Conservation (phyloP, 805 yeast genomes). For the Candida maesae region DNA sequence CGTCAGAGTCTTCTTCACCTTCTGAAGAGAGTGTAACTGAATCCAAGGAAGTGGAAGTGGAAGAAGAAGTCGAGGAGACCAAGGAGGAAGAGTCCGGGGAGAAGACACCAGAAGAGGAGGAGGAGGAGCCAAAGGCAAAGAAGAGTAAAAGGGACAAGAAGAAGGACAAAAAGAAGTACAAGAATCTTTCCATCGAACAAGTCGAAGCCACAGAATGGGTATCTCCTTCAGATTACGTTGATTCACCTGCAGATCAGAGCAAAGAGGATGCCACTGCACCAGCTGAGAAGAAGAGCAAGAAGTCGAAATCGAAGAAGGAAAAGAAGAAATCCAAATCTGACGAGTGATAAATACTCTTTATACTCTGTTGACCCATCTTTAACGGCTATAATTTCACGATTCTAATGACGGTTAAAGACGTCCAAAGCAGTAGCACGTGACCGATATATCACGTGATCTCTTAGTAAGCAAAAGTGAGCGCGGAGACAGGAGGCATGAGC, state of each 20-base stretch:
- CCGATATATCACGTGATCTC: too few relatives aligned
- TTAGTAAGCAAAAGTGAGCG: too few relatives aligned
- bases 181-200: conserved; percentile 38
- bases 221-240: conserved; percentile 11
- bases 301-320: conserved; percentile 32
- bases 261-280: neutral
- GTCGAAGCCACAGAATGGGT: conserved; percentile 39
- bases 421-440: too few relatives aligned
- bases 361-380: too few relatives aligned
- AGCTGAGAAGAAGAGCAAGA: conserved; percentile 30
- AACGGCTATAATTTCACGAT: neutral
- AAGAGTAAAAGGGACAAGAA: conserved; percentile 4
- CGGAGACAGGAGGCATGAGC: neutral
- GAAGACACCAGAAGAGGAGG: too few relatives aligned
- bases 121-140: neutral
- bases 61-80: neutral
- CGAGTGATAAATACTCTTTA: neutral
- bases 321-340: conserved; percentile 27
- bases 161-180: conserved; percentile 8
- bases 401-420: neutral
- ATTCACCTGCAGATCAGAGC: neutral
- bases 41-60: neutral
- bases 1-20: too few relatives aligned
- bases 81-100: too few relatives aligned
- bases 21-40: neutral